Percentiles rank a stretch among this genome's conserved stretches.
phyloP scores from a whole-genome alignment of 202 grass and related monocot species.

The Bolboschoenoplectus hybrid region DNA sequence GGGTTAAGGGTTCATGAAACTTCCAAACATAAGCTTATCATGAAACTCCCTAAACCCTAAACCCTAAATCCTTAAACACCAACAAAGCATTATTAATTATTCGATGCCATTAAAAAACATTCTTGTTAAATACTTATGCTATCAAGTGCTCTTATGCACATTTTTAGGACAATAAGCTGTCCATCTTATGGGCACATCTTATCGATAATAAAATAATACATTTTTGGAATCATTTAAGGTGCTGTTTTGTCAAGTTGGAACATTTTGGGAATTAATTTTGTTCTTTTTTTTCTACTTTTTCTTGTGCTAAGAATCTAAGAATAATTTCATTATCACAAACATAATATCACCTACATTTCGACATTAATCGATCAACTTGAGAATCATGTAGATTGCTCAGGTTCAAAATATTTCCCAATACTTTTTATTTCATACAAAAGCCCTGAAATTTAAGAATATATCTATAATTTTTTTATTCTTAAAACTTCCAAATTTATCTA shows the following conservation, averaged over 20 bases:
- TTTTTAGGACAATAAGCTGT: background rate
- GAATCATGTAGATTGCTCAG: background rate
- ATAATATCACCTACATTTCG: constrained; percentile 12
- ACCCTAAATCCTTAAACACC: too few relatives aligned
- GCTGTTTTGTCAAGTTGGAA: background rate
- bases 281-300: background rate
- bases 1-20: too few relatives aligned
- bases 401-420: background rate
- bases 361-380: background rate
- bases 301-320: background rate
- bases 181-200: constrained; percentile 8
- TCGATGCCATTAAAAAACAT: background rate
- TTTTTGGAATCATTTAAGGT: background rate
- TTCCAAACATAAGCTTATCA: too few relatives aligned
- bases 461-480: background rate
- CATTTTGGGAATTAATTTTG: background rate
- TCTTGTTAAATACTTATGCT: background rate
- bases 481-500: background rate
- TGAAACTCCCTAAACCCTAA: too few relatives aligned
- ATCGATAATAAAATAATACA: background rate
- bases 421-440: background rate
- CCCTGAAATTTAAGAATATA: too few relatives aligned
- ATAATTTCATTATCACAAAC: background rate
- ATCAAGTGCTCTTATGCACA: constrained; percentile 27
- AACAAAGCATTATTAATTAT: background rate